Conservation (phyloP, 2,329 filamentous ascomycete genomes). For the Fusarium coffeatum region DNA sequence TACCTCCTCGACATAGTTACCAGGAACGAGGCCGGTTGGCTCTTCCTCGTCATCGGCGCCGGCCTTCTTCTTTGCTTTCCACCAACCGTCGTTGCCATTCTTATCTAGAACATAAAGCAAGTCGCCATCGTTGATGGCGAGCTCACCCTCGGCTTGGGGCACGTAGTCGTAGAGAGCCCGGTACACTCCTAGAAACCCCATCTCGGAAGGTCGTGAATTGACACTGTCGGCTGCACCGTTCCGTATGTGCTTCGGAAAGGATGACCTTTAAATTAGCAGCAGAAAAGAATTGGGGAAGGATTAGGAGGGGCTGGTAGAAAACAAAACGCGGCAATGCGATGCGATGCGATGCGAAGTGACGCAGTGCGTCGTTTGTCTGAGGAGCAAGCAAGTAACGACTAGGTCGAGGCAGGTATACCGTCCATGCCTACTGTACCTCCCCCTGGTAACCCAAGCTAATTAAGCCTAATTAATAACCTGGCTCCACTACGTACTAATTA, state of each 20-base stretch:
- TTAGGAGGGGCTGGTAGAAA: conserved; percentile 2
- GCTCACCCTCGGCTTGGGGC: conserved; percentile 86
- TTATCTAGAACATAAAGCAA: conserved; percentile 90
- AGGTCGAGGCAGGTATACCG: conserved; percentile 34
- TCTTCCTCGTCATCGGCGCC: conserved; percentile 87
- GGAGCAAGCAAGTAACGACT: conserved; percentile 39
- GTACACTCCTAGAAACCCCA: conserved; percentile 94
- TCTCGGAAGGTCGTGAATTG: conserved; percentile 55
- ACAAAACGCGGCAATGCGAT: conserved; percentile 35
- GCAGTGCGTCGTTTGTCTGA: conserved; percentile 49
- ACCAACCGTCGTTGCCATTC: conserved; percentile 83
- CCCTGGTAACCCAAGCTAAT: conserved; percentile 36
- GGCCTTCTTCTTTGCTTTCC: conserved; percentile 94
- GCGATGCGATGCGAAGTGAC: conserved; percentile 45
- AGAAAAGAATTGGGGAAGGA: conserved; percentile 5
- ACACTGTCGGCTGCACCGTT: conserved; percentile 38
- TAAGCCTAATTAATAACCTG: conserved; percentile 8
- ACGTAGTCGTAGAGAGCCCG: conserved; percentile 92
- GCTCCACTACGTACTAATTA: conserved; percentile 13
- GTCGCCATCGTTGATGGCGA: conserved; percentile 86
- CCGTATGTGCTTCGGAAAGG: conserved; percentile 32
- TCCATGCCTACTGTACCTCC: conserved; percentile 24
- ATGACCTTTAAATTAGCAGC: conserved; percentile 13
- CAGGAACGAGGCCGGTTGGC: conserved; percentile 88
- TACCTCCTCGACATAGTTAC: conserved; percentile 95